phyloP scores from a whole-genome alignment of 306 rosid species.

The Quercus ilex region DNA sequence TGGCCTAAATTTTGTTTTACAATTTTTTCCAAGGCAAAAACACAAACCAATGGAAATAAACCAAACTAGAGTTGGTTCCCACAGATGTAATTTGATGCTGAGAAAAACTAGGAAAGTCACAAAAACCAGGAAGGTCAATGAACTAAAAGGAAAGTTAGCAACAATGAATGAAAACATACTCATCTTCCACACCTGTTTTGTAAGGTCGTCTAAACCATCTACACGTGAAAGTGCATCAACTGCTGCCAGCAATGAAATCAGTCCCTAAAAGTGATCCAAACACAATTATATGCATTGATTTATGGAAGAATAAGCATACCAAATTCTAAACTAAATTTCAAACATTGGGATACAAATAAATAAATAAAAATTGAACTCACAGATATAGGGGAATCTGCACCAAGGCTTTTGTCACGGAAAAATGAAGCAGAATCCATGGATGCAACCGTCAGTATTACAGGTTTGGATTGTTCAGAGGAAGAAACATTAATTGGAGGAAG shows the following conservation, averaged over 20 bases:
- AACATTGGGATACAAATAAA: constrained; percentile 4
- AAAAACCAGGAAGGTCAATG: not conserved
- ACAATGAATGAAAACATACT: not conserved
- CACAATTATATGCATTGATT: constrained; percentile 10
- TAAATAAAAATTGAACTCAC: constrained; percentile 46
- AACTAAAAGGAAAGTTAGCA: constrained; percentile 1
- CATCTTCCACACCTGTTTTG: constrained; percentile 65
- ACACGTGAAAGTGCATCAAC: constrained; percentile 77
- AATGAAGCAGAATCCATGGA: constrained; percentile 98
- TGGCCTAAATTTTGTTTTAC: not conserved
- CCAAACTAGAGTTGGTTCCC: constrained; percentile 2
- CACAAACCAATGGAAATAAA: not conserved
- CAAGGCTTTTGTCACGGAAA: constrained; percentile 82
- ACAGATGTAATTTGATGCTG: not conserved
- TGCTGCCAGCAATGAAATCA: constrained; percentile 78
- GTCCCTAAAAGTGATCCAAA: constrained; percentile 53
- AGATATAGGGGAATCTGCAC: constrained; percentile 92
- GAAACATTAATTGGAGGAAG: constrained; percentile 78
- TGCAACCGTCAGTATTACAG: constrained; percentile 61
- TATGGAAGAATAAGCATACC: constrained; percentile 8
- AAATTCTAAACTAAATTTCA: not conserved
- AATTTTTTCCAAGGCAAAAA: constrained; percentile 6
- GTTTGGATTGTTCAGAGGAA: constrained; percentile 52
- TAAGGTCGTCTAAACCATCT: constrained; percentile 55
- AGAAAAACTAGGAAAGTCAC: not conserved